Conservation (phyloP, 768 basidiomycete genomes). For the Termitomyces sp. region DNA sequence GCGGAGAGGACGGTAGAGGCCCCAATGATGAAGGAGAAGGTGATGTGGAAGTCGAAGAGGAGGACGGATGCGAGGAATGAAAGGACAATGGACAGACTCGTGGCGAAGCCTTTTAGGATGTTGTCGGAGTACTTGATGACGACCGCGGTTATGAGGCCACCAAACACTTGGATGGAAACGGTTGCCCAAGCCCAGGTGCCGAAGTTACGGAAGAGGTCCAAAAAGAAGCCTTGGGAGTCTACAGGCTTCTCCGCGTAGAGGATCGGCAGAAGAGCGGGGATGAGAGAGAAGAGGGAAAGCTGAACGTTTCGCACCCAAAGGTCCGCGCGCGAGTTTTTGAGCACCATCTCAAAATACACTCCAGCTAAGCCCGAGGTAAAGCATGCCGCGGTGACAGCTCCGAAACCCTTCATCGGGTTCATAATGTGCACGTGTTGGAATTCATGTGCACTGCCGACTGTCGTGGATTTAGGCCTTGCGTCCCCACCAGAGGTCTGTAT, state of each 20-base stretch:
- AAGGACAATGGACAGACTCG: slow-evolving; percentile 87
- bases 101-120: slow-evolving; percentile 96
- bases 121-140: slow-evolving; percentile 98
- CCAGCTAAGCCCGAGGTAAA: slow-evolving; percentile 89
- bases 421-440: slow-evolving; percentile 65
- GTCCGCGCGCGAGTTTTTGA: slow-evolving; percentile 80
- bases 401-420: slow-evolving; percentile 79
- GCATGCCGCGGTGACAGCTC: slow-evolving; percentile 82
- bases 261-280: slow-evolving; percentile 85
- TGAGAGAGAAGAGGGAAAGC: slow-evolving; percentile 83
- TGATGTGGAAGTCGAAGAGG: slow-evolving; percentile 88
- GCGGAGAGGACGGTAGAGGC: slow-evolving; percentile 81
- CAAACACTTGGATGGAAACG: slow-evolving; percentile 85
- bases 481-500: slow-evolving; percentile 61
- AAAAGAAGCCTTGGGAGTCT: slow-evolving; percentile 46
- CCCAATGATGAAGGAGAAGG: slow-evolving; percentile 82
- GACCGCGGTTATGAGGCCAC: slow-evolving; percentile 89
- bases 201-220: slow-evolving; percentile 78
- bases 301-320: slow-evolving; percentile 92
- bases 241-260: slow-evolving; percentile 45
- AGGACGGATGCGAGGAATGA: slow-evolving; percentile 92
- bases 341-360: slow-evolving; percentile 93
- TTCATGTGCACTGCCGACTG: slow-evolving; percentile 69
- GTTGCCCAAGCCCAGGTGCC: slow-evolving; percentile 96
- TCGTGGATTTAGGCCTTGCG: slow-evolving; percentile 26